phyloP scores from a whole-genome alignment of 2,329 filamentous ascomycete species.

The Trichoderma guizhouense region DNA sequence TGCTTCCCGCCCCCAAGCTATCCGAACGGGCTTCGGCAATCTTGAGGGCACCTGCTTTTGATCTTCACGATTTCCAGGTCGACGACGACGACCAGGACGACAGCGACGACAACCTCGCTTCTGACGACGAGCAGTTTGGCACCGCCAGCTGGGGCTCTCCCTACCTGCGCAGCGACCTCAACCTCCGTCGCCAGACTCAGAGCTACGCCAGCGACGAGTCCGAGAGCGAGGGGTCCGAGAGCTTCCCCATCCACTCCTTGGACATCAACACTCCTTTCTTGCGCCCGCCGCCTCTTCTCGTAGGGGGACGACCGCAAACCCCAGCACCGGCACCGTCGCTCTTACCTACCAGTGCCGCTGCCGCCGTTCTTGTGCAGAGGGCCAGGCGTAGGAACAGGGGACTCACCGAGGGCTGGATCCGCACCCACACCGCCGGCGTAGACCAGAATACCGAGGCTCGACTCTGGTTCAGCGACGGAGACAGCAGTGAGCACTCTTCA shows the following conservation, averaged over 20 bases:
- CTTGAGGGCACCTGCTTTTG: constrained; percentile 50
- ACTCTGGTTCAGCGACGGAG: constrained; percentile 76
- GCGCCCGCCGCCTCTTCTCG: constrained; percentile 49
- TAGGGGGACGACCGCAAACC: constrained; percentile 17
- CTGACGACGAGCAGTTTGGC: constrained; percentile 41
- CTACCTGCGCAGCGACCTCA: constrained; percentile 65
- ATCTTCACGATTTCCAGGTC: constrained; percentile 14
- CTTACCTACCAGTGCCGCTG: constrained; percentile 49
- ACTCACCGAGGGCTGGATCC: constrained; percentile 82
- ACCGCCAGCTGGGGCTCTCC: constrained; percentile 92
- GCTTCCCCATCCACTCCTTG: constrained; percentile 57
- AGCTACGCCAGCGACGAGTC: constrained; percentile 58
- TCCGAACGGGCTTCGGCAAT: constrained; percentile 54
- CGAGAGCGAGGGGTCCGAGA: constrained; percentile 58
- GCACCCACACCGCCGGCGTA: constrained; percentile 68
- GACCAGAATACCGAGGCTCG: constrained; percentile 66
- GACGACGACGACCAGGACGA: constrained; percentile 22
- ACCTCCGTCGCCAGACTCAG: constrained; percentile 41
- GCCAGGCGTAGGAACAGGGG: constrained; percentile 57
- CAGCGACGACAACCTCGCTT: constrained; percentile 5
- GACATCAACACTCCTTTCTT: constrained; percentile 62
- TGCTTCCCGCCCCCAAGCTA: constrained; percentile 57
- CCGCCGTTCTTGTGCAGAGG: constrained; percentile 61
- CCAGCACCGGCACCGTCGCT: constrained; percentile 28
- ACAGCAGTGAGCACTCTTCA: constrained; percentile 72